These are phyloP conservation scores for Pseudocercospora eumusae DNA, from an alignment of 2,329 filamentous ascomycete species.

Conservation along the genomic window DNA sequence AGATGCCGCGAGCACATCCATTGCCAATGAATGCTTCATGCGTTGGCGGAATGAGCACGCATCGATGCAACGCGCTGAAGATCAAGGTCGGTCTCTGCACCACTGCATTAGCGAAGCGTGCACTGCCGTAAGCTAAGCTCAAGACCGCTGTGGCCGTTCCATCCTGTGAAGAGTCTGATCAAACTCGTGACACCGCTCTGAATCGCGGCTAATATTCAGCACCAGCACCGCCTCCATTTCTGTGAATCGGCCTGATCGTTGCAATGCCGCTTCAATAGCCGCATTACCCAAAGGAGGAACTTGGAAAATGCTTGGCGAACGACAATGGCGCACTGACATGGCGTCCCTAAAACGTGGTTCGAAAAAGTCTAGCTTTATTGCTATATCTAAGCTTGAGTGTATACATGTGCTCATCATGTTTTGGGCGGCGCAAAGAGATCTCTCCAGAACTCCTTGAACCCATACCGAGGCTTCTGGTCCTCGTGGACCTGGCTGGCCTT, in stretches of 20 bases:
- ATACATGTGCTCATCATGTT: conserved; percentile 9
- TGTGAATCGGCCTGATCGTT: neutral
- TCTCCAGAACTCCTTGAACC: conserved; percentile 84
- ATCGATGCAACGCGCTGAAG: neutral
- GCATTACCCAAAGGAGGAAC: neutral
- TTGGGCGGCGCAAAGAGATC: conserved; percentile 62
- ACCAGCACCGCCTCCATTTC: conserved; percentile 5
- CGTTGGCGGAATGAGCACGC: neutral
- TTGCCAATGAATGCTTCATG: neutral
- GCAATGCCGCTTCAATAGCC: neutral
- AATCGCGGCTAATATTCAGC: neutral
- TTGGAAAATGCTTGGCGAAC: too few species aligned
- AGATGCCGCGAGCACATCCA: neutral
- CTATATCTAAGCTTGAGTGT: neutral
- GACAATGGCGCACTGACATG: too few species aligned
- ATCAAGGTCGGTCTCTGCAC: neutral
- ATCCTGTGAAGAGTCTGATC: neutral
- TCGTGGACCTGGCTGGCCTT: conserved; percentile 67
- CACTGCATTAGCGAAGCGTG: neutral
- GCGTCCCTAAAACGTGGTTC: neutral
- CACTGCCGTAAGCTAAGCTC: neutral
- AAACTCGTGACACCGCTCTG: neutral
- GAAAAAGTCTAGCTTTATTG: neutral
- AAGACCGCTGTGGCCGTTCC: neutral
- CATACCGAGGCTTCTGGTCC: conserved; percentile 73